Conservation (phyloP, 805 yeast genomes). For the Saturnispora zaruensis region DNA sequence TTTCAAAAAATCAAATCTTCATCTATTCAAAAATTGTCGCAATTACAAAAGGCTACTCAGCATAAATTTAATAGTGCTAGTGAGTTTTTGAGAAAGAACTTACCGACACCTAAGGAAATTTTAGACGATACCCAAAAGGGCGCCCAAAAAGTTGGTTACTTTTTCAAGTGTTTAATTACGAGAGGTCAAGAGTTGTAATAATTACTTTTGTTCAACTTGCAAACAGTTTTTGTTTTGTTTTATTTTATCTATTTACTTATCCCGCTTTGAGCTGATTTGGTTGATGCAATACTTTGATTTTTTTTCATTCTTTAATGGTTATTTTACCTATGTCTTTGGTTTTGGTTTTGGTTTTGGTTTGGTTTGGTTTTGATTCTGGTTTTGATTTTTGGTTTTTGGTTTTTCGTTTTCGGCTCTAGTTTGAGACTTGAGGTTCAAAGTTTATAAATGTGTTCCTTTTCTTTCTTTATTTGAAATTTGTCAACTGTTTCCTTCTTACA, state of each 20-base stretch:
- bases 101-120: background rate
- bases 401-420: background rate
- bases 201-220: background rate
- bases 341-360: too few relatives aligned
- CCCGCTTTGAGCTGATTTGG: background rate
- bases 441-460: background rate
- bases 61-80: background rate
- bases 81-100: background rate
- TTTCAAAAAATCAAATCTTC: background rate
- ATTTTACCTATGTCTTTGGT: background rate
- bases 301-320: too few relatives aligned
- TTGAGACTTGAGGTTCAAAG: background rate
- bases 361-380: too few relatives aligned
- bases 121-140: background rate
- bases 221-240: too few relatives aligned
- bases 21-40: background rate
- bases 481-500: background rate
- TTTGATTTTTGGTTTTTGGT: background rate
- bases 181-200: background rate
- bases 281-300: background rate
- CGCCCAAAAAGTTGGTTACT: background rate
- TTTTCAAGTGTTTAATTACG: background rate
- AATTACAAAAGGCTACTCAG: background rate
- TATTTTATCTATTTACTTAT: background rate
- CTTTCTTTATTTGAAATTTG: background rate